Evolutionary conservation across 768 basidiomycete species (phyloP).

Genomic region (Lactarius akahatsu): DNA sequence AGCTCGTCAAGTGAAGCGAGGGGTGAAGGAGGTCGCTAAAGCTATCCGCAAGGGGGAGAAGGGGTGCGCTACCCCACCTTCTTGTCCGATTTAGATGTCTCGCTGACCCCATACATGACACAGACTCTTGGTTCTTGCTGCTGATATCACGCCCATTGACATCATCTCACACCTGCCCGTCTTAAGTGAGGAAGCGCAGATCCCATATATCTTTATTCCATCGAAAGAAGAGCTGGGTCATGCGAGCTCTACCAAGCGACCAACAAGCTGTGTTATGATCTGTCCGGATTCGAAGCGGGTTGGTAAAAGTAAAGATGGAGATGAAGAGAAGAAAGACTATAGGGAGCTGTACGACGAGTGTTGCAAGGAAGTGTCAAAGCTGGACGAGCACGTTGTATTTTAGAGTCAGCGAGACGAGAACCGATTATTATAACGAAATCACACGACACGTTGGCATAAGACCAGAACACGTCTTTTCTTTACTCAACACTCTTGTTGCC

Average conservation of each 20-base stretch:
- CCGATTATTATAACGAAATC: conserved; percentile 10
- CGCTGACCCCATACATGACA: conserved; percentile 3
- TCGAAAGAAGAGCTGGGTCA: conserved; percentile 96
- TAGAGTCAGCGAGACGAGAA: conserved; percentile 8
- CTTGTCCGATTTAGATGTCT: not conserved
- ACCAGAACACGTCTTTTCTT: conserved; percentile 29
- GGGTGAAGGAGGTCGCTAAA: conserved; percentile 98
- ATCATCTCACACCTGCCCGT: conserved; percentile 97
- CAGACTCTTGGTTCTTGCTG: conserved; percentile 89
- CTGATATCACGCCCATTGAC: conserved; percentile 97
- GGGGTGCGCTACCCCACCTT: conserved; percentile 56
- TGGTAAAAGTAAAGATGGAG: conserved; percentile 56
- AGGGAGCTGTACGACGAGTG: conserved; percentile 85
- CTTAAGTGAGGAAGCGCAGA: conserved; percentile 88
- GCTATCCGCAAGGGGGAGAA: conserved; percentile 96
- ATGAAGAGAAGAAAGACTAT: conserved; percentile 78
- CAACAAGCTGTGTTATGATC: conserved; percentile 96
- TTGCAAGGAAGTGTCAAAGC: conserved; percentile 76
- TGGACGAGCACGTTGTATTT: conserved; percentile 64
- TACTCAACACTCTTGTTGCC: not conserved
- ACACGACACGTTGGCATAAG: conserved; percentile 8
- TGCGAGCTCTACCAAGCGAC: conserved; percentile 95
- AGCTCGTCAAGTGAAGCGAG: conserved; percentile 91
- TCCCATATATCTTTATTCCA: conserved; percentile 86
- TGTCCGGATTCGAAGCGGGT: conserved; percentile 81